Evolutionary conservation across 192 early-diverging fungal genomes (phyloP), one percentile per base, ranked within the genome.

Genomic region (Podila verticillata): DNA sequence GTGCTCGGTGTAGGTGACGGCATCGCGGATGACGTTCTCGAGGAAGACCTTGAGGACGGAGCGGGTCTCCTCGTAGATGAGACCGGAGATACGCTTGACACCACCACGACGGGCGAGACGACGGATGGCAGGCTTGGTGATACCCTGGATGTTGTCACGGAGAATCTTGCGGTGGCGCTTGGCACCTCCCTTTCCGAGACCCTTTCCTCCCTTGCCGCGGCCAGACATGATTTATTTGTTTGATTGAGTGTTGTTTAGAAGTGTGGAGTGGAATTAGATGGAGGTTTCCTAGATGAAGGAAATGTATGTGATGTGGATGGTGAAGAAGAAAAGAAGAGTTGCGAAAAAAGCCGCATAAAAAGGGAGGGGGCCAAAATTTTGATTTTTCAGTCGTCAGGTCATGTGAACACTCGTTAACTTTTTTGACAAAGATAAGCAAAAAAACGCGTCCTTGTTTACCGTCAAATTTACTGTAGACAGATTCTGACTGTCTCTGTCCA

Each of bases 161-260:
- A 98, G 91, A 91, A 98, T 98, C 91, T 98, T 98, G 84, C 96
- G 92, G 87, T 98, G 96, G 85, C 96, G 96, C 92, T 98, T 98
- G 85, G 96, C 96, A 39, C 96, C 96, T 63, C 96, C 96, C 91
- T 98, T 98, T 91, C 96, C 96, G 61, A 98, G 88, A 83, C 96
- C 96, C 87, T 97, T 97, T 88, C 96, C 96, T 85, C 96, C 96
- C 89, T 98, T 98, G 85, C 96, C 96, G 77, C 96, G 93, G 81
- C 96, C 96, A 89, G 96, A 90, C 96, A 97, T 95, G 74, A 60
- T 75, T 20, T 44, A 49, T 57, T 44, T 44, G 39, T 44, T 44
- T 44, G 39, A 44, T 8, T 39, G 36, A 39, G 39, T 44, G 39
- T 44, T 1, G 39, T 44, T 7, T 17, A 15, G 15, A 44, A 12